Evolutionary conservation across 1,284 basidiomycete species (phyloP), one percentile per base, ranked within the genome.

Genomic region (Trametes versicolor): DNA sequence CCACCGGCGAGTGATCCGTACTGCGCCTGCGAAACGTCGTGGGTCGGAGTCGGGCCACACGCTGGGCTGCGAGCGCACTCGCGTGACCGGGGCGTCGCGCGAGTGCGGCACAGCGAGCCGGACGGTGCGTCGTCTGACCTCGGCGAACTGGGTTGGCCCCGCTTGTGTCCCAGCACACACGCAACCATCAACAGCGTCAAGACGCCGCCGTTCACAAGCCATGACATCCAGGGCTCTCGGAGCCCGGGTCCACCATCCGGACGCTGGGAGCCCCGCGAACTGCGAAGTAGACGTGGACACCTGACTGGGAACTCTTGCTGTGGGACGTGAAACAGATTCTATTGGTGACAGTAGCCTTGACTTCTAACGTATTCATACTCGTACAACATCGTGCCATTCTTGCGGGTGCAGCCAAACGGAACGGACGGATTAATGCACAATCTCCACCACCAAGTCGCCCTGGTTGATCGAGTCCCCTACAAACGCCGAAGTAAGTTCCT

Each of bases 391-490:
- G 52, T 63, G 58, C 51, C 55, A 64, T 45, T 53, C 55, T 59
- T 57, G 49, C 54, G 51, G 32, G 25, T 29, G 36, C 50, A 39
- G 39, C 51, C 34, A 29, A 52, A 50, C 52, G 53, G 27, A 56
- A 39, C 39, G 19, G 34, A 53, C 41, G 50, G 37, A 56, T 73
- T 50, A 93, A 75, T 93, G 92, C 61, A 89, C 86, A 75, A 96
- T 94, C 78, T 96, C 95, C 70, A 92, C 89, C 45, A 91, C 87
- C 73, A 97, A 82, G 79, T 97, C 95, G 60, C 94, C 94, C 77
- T 95, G 92, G 77, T 90, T 91, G 80, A 97, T 91, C 23, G 94
- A 95, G 77, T 95, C 94, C 72, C 94, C 91, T 93, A 71, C 27
- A 60, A 63, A 62, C 21, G 60, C 54, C 49, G 25, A 48, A 21